phyloP scores from a whole-genome alignment of 1,139 yeast species.

The Suhomyces choctaworum region DNA sequence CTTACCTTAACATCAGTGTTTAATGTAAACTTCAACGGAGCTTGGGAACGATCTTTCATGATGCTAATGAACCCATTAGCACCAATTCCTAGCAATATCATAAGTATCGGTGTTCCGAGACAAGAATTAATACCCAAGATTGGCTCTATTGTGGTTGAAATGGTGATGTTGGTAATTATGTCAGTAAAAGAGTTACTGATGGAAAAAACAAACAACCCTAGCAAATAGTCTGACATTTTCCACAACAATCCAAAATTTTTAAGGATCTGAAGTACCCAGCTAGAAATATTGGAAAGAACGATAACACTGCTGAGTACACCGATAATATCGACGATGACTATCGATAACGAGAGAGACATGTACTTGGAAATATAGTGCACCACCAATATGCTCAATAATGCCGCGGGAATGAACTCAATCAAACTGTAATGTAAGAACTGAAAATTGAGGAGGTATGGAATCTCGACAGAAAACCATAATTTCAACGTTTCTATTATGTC shows the following conservation, averaged over 20 bases:
- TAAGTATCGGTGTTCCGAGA: conserved; percentile 43
- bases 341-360: conserved; percentile 3
- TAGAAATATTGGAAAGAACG: conserved; percentile 31
- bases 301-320: conserved; percentile 33
- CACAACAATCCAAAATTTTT: conserved; percentile 42
- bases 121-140: conserved; percentile 43
- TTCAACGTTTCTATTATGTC: conserved; percentile 1
- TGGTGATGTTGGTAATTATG: conserved; percentile 40
- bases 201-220: conserved; percentile 43
- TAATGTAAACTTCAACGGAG: conserved; percentile 28
- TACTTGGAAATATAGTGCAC: conserved; percentile 3
- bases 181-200: conserved; percentile 44
- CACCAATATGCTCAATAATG: conserved; percentile 9
- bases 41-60: conserved; percentile 13
- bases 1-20: conserved; percentile 28
- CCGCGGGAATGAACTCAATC: conserved; percentile 14
- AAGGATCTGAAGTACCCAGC: conserved; percentile 29
- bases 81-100: conserved; percentile 43
- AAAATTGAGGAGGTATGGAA: conserved; percentile 21
- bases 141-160: conserved; percentile 37
- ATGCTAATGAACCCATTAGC: conserved; percentile 31
- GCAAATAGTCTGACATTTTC: conserved; percentile 39
- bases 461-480: conserved; percentile 25
- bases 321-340: conserved; percentile 17
- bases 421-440: conserved; percentile 18